Conservation (phyloP, 2,329 filamentous ascomycete genomes). For the Capronia epimyces region DNA sequence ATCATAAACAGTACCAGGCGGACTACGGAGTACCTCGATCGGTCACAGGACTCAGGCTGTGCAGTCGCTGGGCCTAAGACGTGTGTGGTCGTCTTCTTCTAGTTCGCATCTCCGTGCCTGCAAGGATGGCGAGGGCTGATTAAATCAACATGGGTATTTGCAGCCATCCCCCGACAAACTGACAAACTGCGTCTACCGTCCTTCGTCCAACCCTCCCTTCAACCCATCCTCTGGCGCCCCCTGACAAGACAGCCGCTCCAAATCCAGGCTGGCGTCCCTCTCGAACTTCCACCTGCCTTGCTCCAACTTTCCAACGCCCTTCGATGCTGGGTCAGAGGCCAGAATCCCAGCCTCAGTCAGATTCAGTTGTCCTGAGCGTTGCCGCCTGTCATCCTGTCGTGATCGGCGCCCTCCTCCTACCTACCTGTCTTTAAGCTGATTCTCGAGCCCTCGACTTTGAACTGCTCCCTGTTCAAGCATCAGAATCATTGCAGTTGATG, state of each 20-base stretch:
- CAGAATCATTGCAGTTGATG: neutral
- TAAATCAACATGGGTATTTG: neutral
- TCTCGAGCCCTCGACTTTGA: neutral
- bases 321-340: neutral
- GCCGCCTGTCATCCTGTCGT: constrained; percentile 2
- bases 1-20: neutral
- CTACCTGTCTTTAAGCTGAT: constrained; percentile 20
- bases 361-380: constrained; percentile 1
- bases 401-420: constrained; percentile 13
- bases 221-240: neutral
- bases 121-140: neutral
- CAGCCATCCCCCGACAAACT: neutral
- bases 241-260: neutral
- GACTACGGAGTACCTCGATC: neutral
- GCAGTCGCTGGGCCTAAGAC: neutral
- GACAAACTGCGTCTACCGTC: neutral
- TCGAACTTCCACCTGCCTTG: neutral
- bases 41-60: neutral
- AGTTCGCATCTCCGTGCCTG: too few species aligned
- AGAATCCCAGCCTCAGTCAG: neutral
- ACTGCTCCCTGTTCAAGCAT: neutral
- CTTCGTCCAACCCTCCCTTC: neutral
- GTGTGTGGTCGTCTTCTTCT: neutral
- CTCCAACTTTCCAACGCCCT: neutral
- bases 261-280: neutral